Evolutionary conservation across 2,329 filamentous ascomycete species (phyloP), one percentile per base, ranked within the genome.

Genomic region (Diaporthe capsici): DNA sequence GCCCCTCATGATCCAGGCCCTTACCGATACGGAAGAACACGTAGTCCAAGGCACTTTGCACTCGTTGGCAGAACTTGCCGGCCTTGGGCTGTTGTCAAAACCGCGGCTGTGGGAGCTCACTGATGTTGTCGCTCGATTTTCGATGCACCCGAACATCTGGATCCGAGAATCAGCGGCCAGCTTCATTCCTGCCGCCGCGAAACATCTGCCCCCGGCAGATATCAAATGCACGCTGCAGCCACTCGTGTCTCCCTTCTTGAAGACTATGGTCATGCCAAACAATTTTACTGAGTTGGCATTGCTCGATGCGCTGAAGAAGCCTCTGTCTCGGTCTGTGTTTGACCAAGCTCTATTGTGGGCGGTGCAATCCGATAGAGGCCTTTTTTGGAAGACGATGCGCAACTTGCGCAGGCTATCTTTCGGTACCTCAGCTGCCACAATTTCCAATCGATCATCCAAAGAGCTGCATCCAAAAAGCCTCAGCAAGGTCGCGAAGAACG

Each of bases 61-160:
- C 78, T 97, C 96, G 0, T 88, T 99, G 65, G 95, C 95, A 2
- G 93, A 94, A 76, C 94, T 99, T 87, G 95, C 96, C 12, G 93
- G 94, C 72, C 88, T 99, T 28, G 97, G 97, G 0, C 87, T 99
- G 0, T 91, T 99, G 63, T 96, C 97, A 71, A 91, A 95, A 80
- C 89, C 92, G 8, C 96, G 94, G 76, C 93, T 92, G 1, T 98
- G 95, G 93, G 95, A 98, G 81, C 87, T 99, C 53, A 91, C 98
- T 31, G 93, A 97, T 77, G 92, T 96, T 53, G 91, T 96, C 20
- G 93, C 91, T 9, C 92, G 95, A 4, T 98, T 98, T 80, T 93
- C 96, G 17, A 93, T 98, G 87, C 97, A 99, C 82, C 97, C 97
- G 0, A 98, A 98, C 79, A 87, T 95, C 12, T 99, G 97, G 96